Base-by-base conservation (phyloP, 139 green algal species). In the Closterium sp. region DNA sequence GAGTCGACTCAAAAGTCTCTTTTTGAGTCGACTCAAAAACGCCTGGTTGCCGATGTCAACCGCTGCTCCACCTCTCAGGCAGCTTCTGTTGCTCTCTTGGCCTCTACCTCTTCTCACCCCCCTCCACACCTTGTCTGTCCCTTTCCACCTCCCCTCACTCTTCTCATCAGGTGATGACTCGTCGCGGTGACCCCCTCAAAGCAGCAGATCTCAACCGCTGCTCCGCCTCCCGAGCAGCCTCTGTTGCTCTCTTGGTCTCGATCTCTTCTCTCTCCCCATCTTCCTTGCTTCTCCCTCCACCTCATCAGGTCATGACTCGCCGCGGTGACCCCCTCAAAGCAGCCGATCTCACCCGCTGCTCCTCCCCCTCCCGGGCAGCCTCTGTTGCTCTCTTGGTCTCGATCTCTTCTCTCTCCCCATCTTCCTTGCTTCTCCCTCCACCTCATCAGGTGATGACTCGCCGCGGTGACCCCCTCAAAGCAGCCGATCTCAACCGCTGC, bases 381-480 rank as follows among this genome's bases (percentile, higher is more conserved):
- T 89, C 89, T 4, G 11, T 92, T 31, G 89, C 89, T 5, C 6
- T 92, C 19, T n/a, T n/a, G n/a, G n/a, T n/a, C n/a, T n/a, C n/a
- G n/a, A n/a, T n/a, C n/a, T n/a, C n/a, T n/a, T n/a, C 89, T 92
- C 62, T 92, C 89, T 13, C 89, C 89, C 19, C 22, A 29, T 3
- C 50, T 28, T 4, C 86, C 31, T n/a, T n/a, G n/a, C n/a, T n/a
- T n/a, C 31, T 42, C 30, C 4, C 31, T 3, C 21, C 50, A 92
- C 85, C 19, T n/a, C n/a, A n/a, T n/a, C n/a, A n/a, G n/a, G n/a
- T n/a, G n/a, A n/a, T n/a, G n/a, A n/a, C n/a, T n/a, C n/a, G n/a
- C n/a, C n/a, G n/a, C n/a, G n/a, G n/a, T 21, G 31, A 27, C n/a
- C 70, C 90, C 24, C 5, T 27, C 6, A 29, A 28, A 10, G 21